Evolutionary conservation across 768 basidiomycete genomes (phyloP).

Genomic region (Mycena epipterygia): DNA sequence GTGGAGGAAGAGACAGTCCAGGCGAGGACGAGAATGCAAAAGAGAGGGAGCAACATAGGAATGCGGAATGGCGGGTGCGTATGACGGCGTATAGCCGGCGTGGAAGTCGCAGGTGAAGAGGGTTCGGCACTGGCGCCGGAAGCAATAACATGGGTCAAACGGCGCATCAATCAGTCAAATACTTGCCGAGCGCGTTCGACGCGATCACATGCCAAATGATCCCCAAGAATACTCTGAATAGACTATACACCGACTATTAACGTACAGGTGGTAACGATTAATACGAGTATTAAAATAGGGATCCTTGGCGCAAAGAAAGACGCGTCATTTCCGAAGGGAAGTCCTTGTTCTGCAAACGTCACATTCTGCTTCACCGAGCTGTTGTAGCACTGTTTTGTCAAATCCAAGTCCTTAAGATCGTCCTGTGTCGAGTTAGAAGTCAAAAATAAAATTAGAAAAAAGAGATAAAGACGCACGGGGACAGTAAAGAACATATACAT

Average conservation of each 20-base stretch:
- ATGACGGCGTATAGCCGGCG: constrained; percentile 12
- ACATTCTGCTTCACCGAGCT: constrained; percentile 29
- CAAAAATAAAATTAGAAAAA: background rate
- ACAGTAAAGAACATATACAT: constrained; percentile 44
- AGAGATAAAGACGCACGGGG: constrained; percentile 3
- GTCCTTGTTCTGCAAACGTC: constrained; percentile 25
- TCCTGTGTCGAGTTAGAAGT: background rate
- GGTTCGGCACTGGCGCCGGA: background rate
- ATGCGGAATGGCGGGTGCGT: constrained; percentile 60
- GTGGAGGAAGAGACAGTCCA: constrained; percentile 57
- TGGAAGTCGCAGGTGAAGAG: constrained; percentile 13
- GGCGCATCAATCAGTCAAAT: background rate
- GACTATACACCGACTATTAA: constrained; percentile 1
- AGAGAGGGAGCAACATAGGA: constrained; percentile 77
- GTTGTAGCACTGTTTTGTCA: constrained; percentile 27
- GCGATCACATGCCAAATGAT: too few species aligned
- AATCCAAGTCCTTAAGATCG: constrained; percentile 23
- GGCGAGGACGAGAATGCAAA: constrained; percentile 58
- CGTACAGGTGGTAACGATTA: background rate
- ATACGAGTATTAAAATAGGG: background rate
- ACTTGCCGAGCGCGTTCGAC: too few species aligned
- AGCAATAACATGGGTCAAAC: constrained; percentile 20
- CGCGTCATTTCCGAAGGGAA: constrained; percentile 23
- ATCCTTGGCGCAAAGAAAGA: background rate
- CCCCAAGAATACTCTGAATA: too few species aligned